Conservation (phyloP, 495 filamentous ascomycete species). For the Penicillium macrosclerotiorum region DNA sequence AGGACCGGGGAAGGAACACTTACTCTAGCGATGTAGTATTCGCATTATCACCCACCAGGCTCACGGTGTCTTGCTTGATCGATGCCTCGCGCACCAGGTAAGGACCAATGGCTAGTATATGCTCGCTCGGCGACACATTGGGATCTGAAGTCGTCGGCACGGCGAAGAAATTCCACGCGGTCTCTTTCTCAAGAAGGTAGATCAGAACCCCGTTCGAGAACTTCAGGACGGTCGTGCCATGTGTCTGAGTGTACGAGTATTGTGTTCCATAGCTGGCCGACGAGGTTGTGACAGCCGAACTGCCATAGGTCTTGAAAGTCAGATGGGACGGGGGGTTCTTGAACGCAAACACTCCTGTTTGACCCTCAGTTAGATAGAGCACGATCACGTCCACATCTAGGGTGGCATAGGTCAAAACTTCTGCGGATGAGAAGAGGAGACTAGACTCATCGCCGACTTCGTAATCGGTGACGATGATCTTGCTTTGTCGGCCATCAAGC, state of each 20-base stretch:
- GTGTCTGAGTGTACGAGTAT: conserved; percentile 33
- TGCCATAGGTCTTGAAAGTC: conserved; percentile 46
- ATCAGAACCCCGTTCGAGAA: conserved; percentile 51
- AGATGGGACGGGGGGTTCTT: conserved; percentile 34
- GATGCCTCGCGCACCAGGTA: conserved; percentile 63
- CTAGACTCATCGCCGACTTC: conserved; percentile 48
- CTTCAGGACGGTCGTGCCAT: conserved; percentile 44
- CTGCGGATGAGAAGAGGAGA: conserved; percentile 67
- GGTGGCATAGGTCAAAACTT: conserved; percentile 61
- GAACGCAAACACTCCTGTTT: conserved; percentile 56
- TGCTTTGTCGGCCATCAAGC: conserved; percentile 67
- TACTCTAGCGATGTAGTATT: conserved; percentile 57
- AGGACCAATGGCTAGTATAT: conserved; percentile 60
- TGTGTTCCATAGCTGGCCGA: conserved; percentile 48
- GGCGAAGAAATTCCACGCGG: conserved; percentile 53
- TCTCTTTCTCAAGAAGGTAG: conserved; percentile 47
- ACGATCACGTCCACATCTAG: conserved; percentile 47
- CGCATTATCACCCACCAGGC: conserved; percentile 65
- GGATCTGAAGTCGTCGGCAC: conserved; percentile 38
- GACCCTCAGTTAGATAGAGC: conserved; percentile 62
- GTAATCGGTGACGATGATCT: conserved; percentile 71
- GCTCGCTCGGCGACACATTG: conserved; percentile 43
- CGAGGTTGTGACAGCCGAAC: conserved; percentile 33
- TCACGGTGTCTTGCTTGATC: conserved; percentile 45
- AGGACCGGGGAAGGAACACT: conserved; percentile 3